phyloP scores from a whole-genome alignment of 495 filamentous ascomycete genomes.

The Aspergillus steynii region DNA sequence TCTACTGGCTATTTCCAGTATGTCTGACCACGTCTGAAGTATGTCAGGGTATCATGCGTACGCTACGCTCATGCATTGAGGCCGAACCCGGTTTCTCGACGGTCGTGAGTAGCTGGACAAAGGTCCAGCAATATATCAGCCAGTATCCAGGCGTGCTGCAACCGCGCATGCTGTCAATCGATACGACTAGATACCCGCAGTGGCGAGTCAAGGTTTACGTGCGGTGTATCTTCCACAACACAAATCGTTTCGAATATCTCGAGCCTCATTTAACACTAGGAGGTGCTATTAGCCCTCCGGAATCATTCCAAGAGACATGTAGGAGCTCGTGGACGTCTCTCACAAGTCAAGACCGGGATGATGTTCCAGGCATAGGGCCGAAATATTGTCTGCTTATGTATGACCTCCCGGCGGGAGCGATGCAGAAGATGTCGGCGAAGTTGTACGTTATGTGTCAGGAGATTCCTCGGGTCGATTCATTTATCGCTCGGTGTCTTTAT shows the following conservation, averaged over 20 bases:
- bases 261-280: slow-evolving; percentile 7
- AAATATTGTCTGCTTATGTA: slow-evolving; percentile 7
- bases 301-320: neutral
- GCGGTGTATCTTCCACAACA: neutral
- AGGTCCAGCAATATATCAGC: neutral
- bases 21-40: neutral
- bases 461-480: slow-evolving; percentile 3
- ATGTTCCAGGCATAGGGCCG: neutral
- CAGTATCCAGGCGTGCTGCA: neutral
- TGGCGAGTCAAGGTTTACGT: slow-evolving; percentile 9
- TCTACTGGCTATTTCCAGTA: neutral
- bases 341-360: neutral
- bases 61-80: neutral
- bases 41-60: neutral
- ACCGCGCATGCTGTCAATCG: slow-evolving; percentile 8
- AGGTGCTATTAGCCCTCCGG: neutral
- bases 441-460: slow-evolving; percentile 4
- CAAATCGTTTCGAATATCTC: neutral
- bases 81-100: neutral
- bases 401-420: slow-evolving; percentile 4
- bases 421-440: neutral
- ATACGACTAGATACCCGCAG: slow-evolving; percentile 7
- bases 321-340: neutral
- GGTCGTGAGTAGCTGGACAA: neutral
- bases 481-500: neutral